Conservation (phyloP, 768 basidiomycete genomes). For the Coprinellus aureogranulatus region DNA sequence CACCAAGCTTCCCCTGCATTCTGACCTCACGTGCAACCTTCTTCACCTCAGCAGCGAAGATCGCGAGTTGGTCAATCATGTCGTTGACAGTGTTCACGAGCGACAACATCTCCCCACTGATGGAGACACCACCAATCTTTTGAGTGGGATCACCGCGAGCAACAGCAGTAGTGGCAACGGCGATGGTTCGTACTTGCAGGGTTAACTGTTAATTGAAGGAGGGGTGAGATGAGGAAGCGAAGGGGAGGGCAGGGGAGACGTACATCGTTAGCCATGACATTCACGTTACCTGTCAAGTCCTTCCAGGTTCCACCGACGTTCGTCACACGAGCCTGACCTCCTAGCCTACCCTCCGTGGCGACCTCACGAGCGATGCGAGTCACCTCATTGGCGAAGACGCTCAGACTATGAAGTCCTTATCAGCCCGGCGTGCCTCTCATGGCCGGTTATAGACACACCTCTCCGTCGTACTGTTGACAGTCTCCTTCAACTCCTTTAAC, state of each 20-base stretch:
- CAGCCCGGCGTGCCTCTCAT: background rate
- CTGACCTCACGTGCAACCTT: conserved; percentile 97
- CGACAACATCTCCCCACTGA: conserved; percentile 93
- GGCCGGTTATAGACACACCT: conserved; percentile 26
- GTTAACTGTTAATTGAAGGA: conserved; percentile 60
- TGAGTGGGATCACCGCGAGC: conserved; percentile 90
- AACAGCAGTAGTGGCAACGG: conserved; percentile 91
- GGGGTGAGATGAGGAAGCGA: background rate
- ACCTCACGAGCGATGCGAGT: conserved; percentile 91
- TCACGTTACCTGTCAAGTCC: conserved; percentile 93
- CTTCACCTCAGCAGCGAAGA: conserved; percentile 68
- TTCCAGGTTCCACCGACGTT: conserved; percentile 98
- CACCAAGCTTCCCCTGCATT: conserved; percentile 97
- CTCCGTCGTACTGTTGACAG: conserved; percentile 95
- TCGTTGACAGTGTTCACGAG: conserved; percentile 97
- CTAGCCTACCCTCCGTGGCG: conserved; percentile 92
- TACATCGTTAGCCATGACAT: conserved; percentile 92
- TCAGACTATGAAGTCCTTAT: conserved; percentile 31
- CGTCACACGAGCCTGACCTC: conserved; percentile 90
- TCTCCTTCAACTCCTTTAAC: conserved; percentile 86
- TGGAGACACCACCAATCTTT: conserved; percentile 89
- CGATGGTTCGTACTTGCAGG: conserved; percentile 89
- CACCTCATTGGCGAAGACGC: conserved; percentile 80
- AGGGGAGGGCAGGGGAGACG: conserved; percentile 14
- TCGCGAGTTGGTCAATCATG: conserved; percentile 60